Evolutionary conservation across 495 filamentous ascomycete genomes (phyloP).

Genomic region (Aspergillus asperescens): DNA sequence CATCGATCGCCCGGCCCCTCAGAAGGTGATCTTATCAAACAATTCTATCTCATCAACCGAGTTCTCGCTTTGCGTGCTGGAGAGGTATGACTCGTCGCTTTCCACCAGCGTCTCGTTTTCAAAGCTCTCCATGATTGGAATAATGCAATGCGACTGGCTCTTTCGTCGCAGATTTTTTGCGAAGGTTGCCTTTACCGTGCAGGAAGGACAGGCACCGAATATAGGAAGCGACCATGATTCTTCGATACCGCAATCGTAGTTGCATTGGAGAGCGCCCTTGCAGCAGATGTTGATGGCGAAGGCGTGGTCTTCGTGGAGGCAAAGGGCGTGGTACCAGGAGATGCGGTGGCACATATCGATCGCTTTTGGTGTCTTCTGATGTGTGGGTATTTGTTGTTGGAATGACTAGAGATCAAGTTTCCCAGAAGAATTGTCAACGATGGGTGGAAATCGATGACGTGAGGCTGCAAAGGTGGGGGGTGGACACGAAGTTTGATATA

Average conservation of each 20-base stretch:
- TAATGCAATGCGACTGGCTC: slow-evolving; percentile 3
- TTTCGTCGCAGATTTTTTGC: not conserved
- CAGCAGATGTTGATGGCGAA: slow-evolving; percentile 20
- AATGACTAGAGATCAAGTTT: not conserved
- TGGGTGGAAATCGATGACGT: not conserved
- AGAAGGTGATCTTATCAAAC: slow-evolving; percentile 25
- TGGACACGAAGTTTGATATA: not conserved
- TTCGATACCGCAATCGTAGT: slow-evolving; percentile 20
- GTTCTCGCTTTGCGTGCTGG: slow-evolving; percentile 3
- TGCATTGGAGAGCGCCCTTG: slow-evolving; percentile 12
- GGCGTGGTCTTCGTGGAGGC: slow-evolving; percentile 18
- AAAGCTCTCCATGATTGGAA: not conserved
- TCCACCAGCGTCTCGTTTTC: slow-evolving; percentile 1
- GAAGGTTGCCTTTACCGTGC: slow-evolving; percentile 1
- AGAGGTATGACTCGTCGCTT: slow-evolving; percentile 6
- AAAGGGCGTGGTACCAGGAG: slow-evolving; percentile 28
- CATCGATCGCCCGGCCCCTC: not conserved
- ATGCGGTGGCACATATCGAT: slow-evolving; percentile 31
- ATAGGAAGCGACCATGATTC: slow-evolving; percentile 18
- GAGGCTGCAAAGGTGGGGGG: too few relatives aligned
- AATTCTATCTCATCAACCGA: slow-evolving; percentile 15
- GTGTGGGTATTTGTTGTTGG: not conserved
- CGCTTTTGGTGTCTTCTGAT: not conserved
- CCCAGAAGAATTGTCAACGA: not conserved
- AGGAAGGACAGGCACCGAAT: slow-evolving; percentile 18